These are phyloP conservation scores for Wickerhamomyces queroliae DNA, from an alignment of 805 yeast genomes.

Conservation along the genomic window DNA sequence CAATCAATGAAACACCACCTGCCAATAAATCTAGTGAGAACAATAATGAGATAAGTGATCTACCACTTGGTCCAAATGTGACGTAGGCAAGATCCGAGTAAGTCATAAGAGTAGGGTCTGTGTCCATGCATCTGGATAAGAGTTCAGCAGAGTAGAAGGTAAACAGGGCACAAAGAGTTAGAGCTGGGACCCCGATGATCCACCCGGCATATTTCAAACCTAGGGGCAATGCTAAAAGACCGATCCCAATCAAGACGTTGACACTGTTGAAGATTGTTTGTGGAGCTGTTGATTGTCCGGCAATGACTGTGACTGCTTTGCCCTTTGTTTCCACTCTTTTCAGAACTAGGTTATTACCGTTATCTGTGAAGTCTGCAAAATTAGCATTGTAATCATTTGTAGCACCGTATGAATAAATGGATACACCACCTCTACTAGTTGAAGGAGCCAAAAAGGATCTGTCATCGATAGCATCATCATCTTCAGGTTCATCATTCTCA, in stretches of 20 bases:
- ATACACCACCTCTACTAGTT: slow-evolving; percentile 21
- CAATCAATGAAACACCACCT: slow-evolving; percentile 74
- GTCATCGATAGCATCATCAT: slow-evolving; percentile 34
- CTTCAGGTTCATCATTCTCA: slow-evolving; percentile 20
- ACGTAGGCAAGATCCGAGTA: slow-evolving; percentile 87
- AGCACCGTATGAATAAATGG: slow-evolving; percentile 26
- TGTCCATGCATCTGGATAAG: slow-evolving; percentile 69
- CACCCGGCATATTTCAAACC: slow-evolving; percentile 72
- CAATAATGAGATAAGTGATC: slow-evolving; percentile 64
- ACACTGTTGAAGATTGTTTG: slow-evolving; percentile 76
- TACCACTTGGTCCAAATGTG: slow-evolving; percentile 75
- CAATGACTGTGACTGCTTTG: slow-evolving; percentile 59
- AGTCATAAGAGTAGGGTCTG: slow-evolving; percentile 75
- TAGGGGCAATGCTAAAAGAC: slow-evolving; percentile 66
- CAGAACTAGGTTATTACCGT: slow-evolving; percentile 52
- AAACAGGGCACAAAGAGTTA: slow-evolving; percentile 54
- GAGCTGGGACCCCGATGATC: slow-evolving; percentile 55
- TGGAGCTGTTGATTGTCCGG: slow-evolving; percentile 77
- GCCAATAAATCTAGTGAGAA: slow-evolving; percentile 78
- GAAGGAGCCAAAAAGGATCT: slow-evolving; percentile 29
- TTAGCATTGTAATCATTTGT: slow-evolving; percentile 29
- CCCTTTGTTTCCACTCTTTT: slow-evolving; percentile 73
- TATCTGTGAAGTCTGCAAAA: slow-evolving; percentile 38
- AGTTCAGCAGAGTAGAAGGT: slow-evolving; percentile 77
- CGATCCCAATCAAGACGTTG: slow-evolving; percentile 72